Evolutionary conservation across 208 protist species (phyloP), one percentile per base, ranked within the genome.

Genomic region (Trypanosoma congolense): DNA sequence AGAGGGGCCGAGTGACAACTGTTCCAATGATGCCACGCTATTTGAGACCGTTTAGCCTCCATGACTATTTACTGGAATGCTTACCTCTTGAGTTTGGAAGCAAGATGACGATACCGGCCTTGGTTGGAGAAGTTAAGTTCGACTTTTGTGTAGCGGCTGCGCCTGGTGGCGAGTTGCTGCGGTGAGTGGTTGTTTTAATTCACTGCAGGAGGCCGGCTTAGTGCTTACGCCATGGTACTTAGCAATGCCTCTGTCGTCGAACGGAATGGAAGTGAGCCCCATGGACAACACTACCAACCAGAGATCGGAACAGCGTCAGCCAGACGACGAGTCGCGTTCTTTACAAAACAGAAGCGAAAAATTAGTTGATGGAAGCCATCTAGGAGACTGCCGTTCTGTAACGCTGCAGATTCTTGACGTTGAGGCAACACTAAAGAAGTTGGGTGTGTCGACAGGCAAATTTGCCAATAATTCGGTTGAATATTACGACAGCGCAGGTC

Each of bases 31-130:
- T 40, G 5, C 62, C 54, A 10, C 41, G 21, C 16, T 55, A 29
- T 14, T 30, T 61, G 12, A 8, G 26, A n/a, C 9, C 22, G 21
- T 51, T 57, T 53, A 14, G 38, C 21, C 31, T 30, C 10, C 14
- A 53, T 19, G 3, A 18, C 0, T 69, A 61, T 45, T 22, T 69
- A 31, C 53, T 21, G 4, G 55, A 59, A 12, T 59, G 29, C 18
- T 33, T 69, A 43, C 40, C 53, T 12, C 48, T 61, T 2, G 54
- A 69, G 30, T 31, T 47, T n/a, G 62, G 62, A 19, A 52, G 18
- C n/a, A 24, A 48, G 14, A 29, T 2, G 36, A 24, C 22, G 26
- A 12, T 56, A 22, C n/a, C 4, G 24, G 28, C 31, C 18, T n/a
- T 22, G n/a, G 25, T 55, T 3, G 62, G 62, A 8, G 29, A 31